These are phyloP conservation scores for Candida dubliniensis DNA, from an alignment of 1,139 yeast genomes.

Conservation along the genomic window DNA sequence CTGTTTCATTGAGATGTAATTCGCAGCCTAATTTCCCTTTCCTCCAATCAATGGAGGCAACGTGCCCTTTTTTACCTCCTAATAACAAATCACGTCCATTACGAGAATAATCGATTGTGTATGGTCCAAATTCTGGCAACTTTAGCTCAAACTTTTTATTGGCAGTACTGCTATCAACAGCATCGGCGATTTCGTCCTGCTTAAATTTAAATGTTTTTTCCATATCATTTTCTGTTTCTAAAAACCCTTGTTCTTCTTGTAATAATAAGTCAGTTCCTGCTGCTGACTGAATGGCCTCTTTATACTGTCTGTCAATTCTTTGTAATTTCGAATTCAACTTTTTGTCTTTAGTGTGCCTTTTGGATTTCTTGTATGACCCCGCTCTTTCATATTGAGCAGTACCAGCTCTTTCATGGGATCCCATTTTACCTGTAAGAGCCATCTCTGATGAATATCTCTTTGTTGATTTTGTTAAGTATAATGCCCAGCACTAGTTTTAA, in stretches of 20 bases:
- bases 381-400: conserved; percentile 19
- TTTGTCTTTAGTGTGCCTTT: conserved; percentile 48
- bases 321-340: conserved; percentile 65
- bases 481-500: background rate
- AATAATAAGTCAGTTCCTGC: conserved; percentile 83
- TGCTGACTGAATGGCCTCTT: conserved; percentile 77
- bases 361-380: conserved; percentile 5
- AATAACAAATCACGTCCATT: conserved; percentile 84
- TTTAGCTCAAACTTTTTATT: conserved; percentile 74
- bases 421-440: conserved; percentile 21
- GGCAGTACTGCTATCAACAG: conserved; percentile 78
- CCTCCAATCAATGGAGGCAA: conserved; percentile 96
- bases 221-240: conserved; percentile 87
- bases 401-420: conserved; percentile 22
- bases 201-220: conserved; percentile 85
- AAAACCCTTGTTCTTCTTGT: conserved; percentile 79
- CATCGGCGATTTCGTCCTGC: conserved; percentile 74
- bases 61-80: conserved; percentile 91
- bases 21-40: conserved; percentile 81
- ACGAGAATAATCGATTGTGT: conserved; percentile 74
- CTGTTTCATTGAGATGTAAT: conserved; percentile 82
- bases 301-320: conserved; percentile 69
- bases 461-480: background rate
- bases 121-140: conserved; percentile 84
- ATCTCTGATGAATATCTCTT: conserved; percentile 6